phyloP scores from a whole-genome alignment of 73 alveolate species.

The Symbiodinium natans region DNA sequence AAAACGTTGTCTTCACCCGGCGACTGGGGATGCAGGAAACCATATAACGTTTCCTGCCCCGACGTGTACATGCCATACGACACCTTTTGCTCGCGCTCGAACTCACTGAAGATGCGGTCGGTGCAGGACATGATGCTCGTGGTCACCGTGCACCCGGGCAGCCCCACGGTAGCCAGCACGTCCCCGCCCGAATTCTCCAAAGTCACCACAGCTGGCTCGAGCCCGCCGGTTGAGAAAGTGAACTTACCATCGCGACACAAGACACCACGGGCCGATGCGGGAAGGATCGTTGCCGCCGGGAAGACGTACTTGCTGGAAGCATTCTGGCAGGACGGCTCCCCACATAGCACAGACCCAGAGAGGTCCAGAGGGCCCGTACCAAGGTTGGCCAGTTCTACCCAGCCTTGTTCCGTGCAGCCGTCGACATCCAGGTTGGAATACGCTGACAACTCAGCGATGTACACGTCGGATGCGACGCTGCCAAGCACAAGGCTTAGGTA shows the following conservation, averaged over 20 bases:
- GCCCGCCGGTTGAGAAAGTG: neutral
- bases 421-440: neutral
- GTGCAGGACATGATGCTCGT: constrained; percentile 26
- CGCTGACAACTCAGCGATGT: neutral
- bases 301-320: neutral
- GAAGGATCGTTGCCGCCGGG: neutral
- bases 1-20: neutral
- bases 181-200: neutral
- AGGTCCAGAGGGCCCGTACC: neutral
- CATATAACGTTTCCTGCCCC: neutral
- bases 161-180: neutral
- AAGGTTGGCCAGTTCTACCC: neutral
- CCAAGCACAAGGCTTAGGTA: no score
- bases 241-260: neutral
- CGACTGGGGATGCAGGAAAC: neutral
- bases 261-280: neutral
- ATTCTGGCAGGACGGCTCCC: neutral
- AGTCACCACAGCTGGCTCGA: neutral
- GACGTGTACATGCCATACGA: neutral
- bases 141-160: neutral
- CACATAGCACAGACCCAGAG: neutral
- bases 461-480: neutral
- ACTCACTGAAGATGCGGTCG: constrained; percentile 16
- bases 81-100: neutral
- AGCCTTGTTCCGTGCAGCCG: neutral